These are phyloP conservation scores for Triglochin maritima DNA, from an alignment of 106 monocot genomes.

Conservation along the genomic window DNA sequence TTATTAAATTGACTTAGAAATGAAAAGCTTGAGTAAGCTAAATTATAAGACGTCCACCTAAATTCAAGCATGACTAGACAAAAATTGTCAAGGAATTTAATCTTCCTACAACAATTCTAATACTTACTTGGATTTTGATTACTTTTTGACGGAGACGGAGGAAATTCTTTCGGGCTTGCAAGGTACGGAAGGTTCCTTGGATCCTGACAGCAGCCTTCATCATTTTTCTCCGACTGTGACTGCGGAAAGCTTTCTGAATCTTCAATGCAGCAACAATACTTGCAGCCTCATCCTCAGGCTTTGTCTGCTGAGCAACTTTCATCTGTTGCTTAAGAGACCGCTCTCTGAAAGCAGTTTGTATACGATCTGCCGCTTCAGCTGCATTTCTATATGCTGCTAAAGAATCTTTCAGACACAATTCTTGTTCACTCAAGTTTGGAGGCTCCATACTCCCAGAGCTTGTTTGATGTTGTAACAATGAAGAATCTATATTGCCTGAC, in stretches of 20 bases:
- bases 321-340: slow-evolving; percentile 66
- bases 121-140: slow-evolving; percentile 74
- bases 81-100: no score
- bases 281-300: slow-evolving; percentile 48
- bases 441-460: slow-evolving; percentile 19
- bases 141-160: slow-evolving; percentile 53
- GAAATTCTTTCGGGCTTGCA: slow-evolving; percentile 60
- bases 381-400: slow-evolving; percentile 90
- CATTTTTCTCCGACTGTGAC: slow-evolving; percentile 42
- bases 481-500: slow-evolving; percentile 36
- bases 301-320: slow-evolving; percentile 45
- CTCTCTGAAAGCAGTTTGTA: slow-evolving; percentile 80
- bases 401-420: slow-evolving; percentile 81
- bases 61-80: no score
- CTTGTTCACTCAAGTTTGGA: slow-evolving; percentile 57
- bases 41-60: no score
- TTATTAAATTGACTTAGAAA: no score
- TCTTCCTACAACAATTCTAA: not conserved
- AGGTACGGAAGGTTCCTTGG: slow-evolving; percentile 80
- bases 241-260: slow-evolving; percentile 83
- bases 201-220: slow-evolving; percentile 80
- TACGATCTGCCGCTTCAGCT: slow-evolving; percentile 75
- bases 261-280: slow-evolving; percentile 71
- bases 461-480: not conserved
- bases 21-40: no score